Evolutionary conservation across 2,329 filamentous ascomycete genomes (phyloP), one percentile per base, ranked within the genome.

Genomic region (Pseudopithomyces maydicus): DNA sequence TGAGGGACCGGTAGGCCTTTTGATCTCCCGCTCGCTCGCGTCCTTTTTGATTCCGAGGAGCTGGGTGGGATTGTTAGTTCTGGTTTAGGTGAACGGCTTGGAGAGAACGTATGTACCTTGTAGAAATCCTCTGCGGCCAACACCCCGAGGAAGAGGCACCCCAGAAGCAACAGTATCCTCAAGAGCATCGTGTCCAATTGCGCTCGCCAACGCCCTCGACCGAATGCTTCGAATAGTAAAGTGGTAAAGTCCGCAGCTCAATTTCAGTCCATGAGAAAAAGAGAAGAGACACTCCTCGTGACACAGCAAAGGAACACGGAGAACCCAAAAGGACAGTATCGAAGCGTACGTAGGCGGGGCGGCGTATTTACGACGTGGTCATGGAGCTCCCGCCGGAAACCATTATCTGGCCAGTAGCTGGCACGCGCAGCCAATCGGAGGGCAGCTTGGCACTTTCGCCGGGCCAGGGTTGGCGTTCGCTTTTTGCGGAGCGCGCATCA

Each of bases 1-100:
- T 96, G 11, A 99, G 83, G 58, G 87, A 88, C 58, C 93, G 87
- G 78, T 99, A 99, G 20, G 95, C 93, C 44, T 90, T 90, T 99
- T 99, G 74, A 99, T 89, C 69, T 98, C 90, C 70, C 88, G 88
- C 52, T 97, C 92, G 45, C 86, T 88, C 15, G 94, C 94, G 58
- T 88, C 82, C 70, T 87, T 92, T 70, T 89, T 85, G 62, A 99
- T 79, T 53, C 90, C 92, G 23, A 99, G 86, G 56, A 97, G 79
- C 87, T 96, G 80, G 61, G 11, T 26, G 8, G n/a, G 7, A 29
- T 38, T 32, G 60, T 73, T 39, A 73, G 65, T 32, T 44, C 23
- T 44, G 41, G 6, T 15, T 38, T 32, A 15, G 32, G 7, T 7
- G 32, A 14, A 35, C 7, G 32, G 32, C n/a, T 38, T 38, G 35